A percentile compares a stretch with the other conserved stretches of the same genome.
Conservation (phyloP, 495 filamentous ascomycete genomes). For the Aspergillus nidulans region DNA sequence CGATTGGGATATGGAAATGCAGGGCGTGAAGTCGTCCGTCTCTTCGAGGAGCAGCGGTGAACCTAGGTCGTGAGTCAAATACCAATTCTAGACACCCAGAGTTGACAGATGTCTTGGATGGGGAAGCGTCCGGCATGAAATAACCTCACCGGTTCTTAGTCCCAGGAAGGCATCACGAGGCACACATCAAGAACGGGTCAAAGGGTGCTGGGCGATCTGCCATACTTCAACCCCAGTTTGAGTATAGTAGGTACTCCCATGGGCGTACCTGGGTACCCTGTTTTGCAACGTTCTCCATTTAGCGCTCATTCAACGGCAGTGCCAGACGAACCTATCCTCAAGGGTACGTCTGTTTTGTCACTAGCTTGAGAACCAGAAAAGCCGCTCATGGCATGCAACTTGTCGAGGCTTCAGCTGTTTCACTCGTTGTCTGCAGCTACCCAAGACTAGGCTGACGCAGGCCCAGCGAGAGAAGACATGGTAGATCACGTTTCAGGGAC, state of each 20-base stretch:
- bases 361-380: not conserved
- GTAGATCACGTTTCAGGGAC: slow-evolving; percentile 28
- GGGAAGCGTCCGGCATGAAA: slow-evolving; percentile 16
- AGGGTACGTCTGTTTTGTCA: not conserved
- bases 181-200: slow-evolving; percentile 15
- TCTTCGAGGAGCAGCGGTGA: slow-evolving; percentile 25
- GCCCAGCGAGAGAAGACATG: slow-evolving; percentile 17
- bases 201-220: slow-evolving; percentile 16
- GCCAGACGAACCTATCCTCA: slow-evolving; percentile 1
- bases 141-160: slow-evolving; percentile 19
- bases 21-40: slow-evolving; percentile 8
- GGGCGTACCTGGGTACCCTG: slow-evolving; percentile 4
- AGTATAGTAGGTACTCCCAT: slow-evolving; percentile 17
- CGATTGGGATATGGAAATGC: slow-evolving; percentile 6
- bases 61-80: slow-evolving; percentile 8
- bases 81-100: slow-evolving; percentile 14
- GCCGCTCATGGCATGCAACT: slow-evolving; percentile 15
- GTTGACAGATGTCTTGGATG: slow-evolving; percentile 23
- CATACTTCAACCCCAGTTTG: slow-evolving; percentile 18
- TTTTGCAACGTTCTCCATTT: slow-evolving; percentile 14
- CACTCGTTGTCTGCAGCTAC: slow-evolving; percentile 32
- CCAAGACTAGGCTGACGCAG: slow-evolving; percentile 26
- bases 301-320: slow-evolving; percentile 2
- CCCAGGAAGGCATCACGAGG: slow-evolving; percentile 22
- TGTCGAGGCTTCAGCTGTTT: slow-evolving; percentile 37